These are phyloP conservation scores for Trichoderma sp. DNA, from an alignment of 2,329 filamentous ascomycete species.

Conservation along the genomic window DNA sequence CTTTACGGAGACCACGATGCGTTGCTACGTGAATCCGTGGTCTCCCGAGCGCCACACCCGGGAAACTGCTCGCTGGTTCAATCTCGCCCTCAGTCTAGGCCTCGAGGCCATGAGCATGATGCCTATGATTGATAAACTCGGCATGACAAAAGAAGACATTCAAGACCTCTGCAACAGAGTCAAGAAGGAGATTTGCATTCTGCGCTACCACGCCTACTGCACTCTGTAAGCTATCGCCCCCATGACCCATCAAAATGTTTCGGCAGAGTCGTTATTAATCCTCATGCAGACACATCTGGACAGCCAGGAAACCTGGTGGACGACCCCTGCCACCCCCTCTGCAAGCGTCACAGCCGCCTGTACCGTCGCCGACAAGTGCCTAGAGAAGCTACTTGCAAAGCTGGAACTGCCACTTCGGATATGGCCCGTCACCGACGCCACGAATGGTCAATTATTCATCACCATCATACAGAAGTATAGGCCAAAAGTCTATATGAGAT, in stretches of 20 bases:
- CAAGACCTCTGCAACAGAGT: constrained; percentile 60
- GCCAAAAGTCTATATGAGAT: neutral
- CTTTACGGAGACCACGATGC: constrained; percentile 66
- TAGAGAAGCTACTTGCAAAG: neutral
- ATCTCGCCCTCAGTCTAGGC: constrained; percentile 70
- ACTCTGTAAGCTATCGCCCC: constrained; percentile 60
- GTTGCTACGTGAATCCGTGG: constrained; percentile 74
- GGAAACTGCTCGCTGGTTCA: constrained; percentile 78
- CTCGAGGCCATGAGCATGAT: constrained; percentile 70
- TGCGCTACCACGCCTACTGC: constrained; percentile 69
- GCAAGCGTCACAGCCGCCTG: neutral
- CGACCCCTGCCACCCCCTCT: neutral
- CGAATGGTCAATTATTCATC: neutral
- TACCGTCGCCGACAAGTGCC: neutral
- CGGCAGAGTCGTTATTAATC: constrained; percentile 13
- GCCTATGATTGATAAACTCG: constrained; percentile 57
- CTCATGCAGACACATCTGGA: constrained; percentile 25
- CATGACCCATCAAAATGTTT: neutral
- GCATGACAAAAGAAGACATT: constrained; percentile 58
- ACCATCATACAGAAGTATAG: neutral
- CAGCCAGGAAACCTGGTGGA: constrained; percentile 23
- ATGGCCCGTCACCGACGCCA: neutral
- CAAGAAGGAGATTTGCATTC: constrained; percentile 65
- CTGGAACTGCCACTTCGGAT: no score
- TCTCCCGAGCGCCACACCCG: constrained; percentile 60